phyloP scores from a whole-genome alignment of 768 basidiomycete species.

The Termitomyces sp. region DNA sequence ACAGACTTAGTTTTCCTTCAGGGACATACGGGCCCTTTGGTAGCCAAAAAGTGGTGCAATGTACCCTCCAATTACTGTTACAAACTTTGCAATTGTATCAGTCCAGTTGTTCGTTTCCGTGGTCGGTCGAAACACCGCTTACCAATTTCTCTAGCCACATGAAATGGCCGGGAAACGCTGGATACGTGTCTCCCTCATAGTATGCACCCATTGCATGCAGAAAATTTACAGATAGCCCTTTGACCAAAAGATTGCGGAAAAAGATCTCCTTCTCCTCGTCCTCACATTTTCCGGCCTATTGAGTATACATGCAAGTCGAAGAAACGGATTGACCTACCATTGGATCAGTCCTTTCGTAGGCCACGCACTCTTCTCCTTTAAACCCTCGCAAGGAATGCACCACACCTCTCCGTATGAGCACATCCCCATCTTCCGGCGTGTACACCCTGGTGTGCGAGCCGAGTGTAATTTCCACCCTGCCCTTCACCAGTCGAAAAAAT shows the following conservation, averaged over 20 bases:
- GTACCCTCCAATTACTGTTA: conserved; percentile 24
- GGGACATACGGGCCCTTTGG: background rate
- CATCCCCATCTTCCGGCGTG: conserved; percentile 28
- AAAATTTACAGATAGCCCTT: conserved; percentile 10
- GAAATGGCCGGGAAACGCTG: conserved; percentile 23
- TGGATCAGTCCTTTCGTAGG: conserved; percentile 29
- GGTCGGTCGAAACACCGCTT: conserved; percentile 7
- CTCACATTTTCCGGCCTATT: conserved; percentile 8
- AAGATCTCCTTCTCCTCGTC: conserved; percentile 30
- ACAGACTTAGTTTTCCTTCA: conserved; percentile 2
- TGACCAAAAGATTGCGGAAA: conserved; percentile 26
- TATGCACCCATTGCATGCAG: conserved; percentile 19
- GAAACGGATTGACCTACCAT: conserved; percentile 17
- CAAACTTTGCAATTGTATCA: conserved; percentile 15
- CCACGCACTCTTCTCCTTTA: conserved; percentile 23
- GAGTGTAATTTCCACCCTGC: conserved; percentile 24
- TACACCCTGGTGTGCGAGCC: conserved; percentile 19
- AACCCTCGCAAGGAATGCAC: conserved; percentile 23
- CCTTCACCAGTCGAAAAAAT: conserved; percentile 25
- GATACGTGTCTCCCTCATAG: conserved; percentile 25
- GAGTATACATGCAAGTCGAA: background rate
- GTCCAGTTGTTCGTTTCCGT: background rate
- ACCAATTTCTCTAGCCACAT: conserved; percentile 26
- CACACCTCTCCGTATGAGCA: conserved; percentile 23
- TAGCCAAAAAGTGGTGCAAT: conserved; percentile 7